Base-by-base conservation (phyloP, 495 filamentous ascomycete species). In the Oidiodendron maius region DNA sequence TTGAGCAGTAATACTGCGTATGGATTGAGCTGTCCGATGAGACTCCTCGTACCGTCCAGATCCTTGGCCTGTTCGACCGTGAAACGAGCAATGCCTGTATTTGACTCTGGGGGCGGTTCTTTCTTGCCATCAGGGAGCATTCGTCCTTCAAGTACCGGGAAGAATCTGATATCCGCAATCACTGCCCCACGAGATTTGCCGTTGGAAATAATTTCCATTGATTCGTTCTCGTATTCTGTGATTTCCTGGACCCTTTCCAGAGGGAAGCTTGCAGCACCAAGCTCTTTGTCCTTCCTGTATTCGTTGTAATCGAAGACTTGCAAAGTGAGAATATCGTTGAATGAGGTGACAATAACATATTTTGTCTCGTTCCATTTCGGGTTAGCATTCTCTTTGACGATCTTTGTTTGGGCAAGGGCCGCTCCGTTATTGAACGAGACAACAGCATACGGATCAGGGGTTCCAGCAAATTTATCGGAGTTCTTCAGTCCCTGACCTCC, bases 311-410 rank as follows among this genome's bases (percentile, higher is more conserved):
- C 93, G 57, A 77, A 96, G 22, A 95, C 61, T 24, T 83, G 77
- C 35, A 97, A 70, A 21, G 89, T 90, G 50, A 99, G 72, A 13
- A 83, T 70, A 59, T 97, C 93, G 39, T 84, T 84, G 53, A 93
- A 83, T 17, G 87, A 94, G 6, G 87, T 91, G 55, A 99, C 76
- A 50, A 97, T 91, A 52, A 96, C 77, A 61, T 95, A 95, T 57
- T 95, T 80, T 0, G 94, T 99, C 64, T 97, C 93, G 59, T 90
- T 89, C 94, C 94, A 99, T 53, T 83, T 78, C 5, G 93, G 93
- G 62, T 87, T 93, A 36, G 83, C 76, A 46, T 77, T 90, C 59
- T 95, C 88, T 50, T 87, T 78, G 54, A 96, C 67, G 32, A 78
- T 86, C 74, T 96, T 96, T 39, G 93, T 99, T 57, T 86, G 83